Percentiles rank a stretch among this genome's conserved stretches.
Conservation (phyloP, 192 early-diverging fungal species). For the Coemansia sp. region DNA sequence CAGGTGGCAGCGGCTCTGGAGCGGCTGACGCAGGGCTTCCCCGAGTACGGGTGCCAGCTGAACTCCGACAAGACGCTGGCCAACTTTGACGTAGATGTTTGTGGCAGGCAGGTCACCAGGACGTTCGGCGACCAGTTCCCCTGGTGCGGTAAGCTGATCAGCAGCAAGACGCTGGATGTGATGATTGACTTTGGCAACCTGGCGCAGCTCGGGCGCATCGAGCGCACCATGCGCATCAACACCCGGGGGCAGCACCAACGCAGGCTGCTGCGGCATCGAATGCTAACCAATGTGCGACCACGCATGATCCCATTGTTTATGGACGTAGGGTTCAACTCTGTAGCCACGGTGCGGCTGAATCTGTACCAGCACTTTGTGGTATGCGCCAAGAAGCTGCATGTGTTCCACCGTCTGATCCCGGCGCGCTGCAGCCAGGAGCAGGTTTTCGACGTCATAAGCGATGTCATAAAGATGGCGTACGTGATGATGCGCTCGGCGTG, state of each 20-base stretch:
- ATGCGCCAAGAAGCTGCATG: slow-evolving; percentile 68
- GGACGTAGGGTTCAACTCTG: slow-evolving; percentile 61
- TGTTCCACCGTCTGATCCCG: slow-evolving; percentile 19
- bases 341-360: slow-evolving; percentile 64
- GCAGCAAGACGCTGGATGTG: slow-evolving; percentile 64
- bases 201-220: slow-evolving; percentile 35
- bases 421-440: slow-evolving; percentile 12
- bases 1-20: slow-evolving; percentile 58
- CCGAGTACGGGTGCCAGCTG: slow-evolving; percentile 72
- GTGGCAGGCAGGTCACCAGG: slow-evolving; percentile 28
- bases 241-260: slow-evolving; percentile 31
- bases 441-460: slow-evolving; percentile 16
- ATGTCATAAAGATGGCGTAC: slow-evolving; percentile 18
- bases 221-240: slow-evolving; percentile 53
- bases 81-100: slow-evolving; percentile 64
- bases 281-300: slow-evolving; percentile 25
- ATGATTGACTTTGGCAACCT: slow-evolving; percentile 67
- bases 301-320: slow-evolving; percentile 58
- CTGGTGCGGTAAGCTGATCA: slow-evolving; percentile 82
- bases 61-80: slow-evolving; percentile 74
- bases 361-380: slow-evolving; percentile 74
- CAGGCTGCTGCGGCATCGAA: slow-evolving; percentile 46
- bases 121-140: slow-evolving; percentile 17
- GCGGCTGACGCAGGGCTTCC: slow-evolving; percentile 58
- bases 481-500: slow-evolving; percentile 28